These are phyloP conservation scores for Sporothrix curviconia DNA, from an alignment of 2,329 filamentous ascomycete genomes.

Conservation along the genomic window DNA sequence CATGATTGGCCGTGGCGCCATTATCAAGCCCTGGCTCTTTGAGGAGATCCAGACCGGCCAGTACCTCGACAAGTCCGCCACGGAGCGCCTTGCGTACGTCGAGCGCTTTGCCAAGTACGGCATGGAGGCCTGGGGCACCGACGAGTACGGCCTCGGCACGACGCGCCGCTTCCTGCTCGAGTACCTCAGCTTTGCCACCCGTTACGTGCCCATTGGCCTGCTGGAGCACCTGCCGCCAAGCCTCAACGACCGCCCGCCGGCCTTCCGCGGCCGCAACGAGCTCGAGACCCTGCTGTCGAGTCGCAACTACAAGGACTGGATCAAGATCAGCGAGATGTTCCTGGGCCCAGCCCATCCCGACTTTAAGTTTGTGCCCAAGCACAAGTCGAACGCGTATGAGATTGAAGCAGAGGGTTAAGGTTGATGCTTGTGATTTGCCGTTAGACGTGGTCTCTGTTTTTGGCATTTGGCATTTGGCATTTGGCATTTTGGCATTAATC, in stretches of 20 bases:
- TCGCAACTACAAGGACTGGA: conserved; percentile 93
- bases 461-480: too few species aligned
- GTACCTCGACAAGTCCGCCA: conserved; percentile 89
- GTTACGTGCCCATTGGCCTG: conserved; percentile 85
- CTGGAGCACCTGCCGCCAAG: conserved; percentile 81
- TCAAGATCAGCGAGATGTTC: conserved; percentile 99
- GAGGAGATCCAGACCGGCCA: conserved; percentile 90
- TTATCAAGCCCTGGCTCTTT: conserved; percentile 98
- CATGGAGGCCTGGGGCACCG: conserved; percentile 89
- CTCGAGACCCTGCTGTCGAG: conserved; percentile 90
- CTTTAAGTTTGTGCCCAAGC: conserved; percentile 94
- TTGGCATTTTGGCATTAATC: too few species aligned
- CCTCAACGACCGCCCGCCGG: conserved; percentile 82
- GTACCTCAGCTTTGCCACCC: conserved; percentile 87
- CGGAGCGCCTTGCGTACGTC: conserved; percentile 76
- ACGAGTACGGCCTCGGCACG: conserved; percentile 86
- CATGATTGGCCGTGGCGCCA: conserved; percentile 92
- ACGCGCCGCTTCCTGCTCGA: conserved; percentile 90
- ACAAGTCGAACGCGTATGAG: conserved; percentile 90
- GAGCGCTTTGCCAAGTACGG: conserved; percentile 89
- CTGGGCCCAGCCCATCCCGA: conserved; percentile 81
- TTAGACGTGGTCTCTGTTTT: too few species aligned
- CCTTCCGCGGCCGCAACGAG: conserved; percentile 77
- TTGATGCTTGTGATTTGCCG: too few species aligned
- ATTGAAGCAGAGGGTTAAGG: conserved; percentile 49